Conservation (phyloP, 2,329 filamentous ascomycete species). For the Lachnellula arida region DNA sequence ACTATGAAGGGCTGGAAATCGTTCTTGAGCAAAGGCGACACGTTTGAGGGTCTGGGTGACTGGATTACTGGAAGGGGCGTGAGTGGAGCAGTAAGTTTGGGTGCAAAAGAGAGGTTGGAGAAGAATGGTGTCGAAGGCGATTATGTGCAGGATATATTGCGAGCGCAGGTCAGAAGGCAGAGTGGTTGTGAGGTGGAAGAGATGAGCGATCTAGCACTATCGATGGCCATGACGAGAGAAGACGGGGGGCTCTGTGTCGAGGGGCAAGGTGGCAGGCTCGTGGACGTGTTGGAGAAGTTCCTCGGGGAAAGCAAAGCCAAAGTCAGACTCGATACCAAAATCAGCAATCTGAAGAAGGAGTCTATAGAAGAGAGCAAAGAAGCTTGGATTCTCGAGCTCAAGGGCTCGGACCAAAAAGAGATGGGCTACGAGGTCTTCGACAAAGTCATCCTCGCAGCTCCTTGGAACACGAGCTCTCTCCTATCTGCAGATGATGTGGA, state of each 20-base stretch:
- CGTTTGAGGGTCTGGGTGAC: neutral
- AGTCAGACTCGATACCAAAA: slow-evolving; percentile 7
- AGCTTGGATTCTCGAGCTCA: slow-evolving; percentile 4
- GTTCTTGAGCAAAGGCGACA: neutral
- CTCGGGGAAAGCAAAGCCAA: slow-evolving; percentile 3
- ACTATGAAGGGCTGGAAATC: slow-evolving; percentile 22
- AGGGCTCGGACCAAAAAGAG: neutral
- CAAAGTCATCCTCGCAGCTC: slow-evolving; percentile 12
- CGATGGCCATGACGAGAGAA: slow-evolving; percentile 9
- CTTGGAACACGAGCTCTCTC: slow-evolving; percentile 3
- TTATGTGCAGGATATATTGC: slow-evolving; percentile 14
- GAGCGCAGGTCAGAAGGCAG: slow-evolving; percentile 11
- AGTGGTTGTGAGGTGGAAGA: slow-evolving; percentile 8
- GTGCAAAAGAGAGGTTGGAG: slow-evolving; percentile 2
- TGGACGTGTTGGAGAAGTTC: slow-evolving; percentile 6
- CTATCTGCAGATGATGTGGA: neutral
- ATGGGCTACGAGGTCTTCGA: slow-evolving; percentile 7
- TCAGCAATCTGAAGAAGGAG: slow-evolving; percentile 5
- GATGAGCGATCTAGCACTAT: slow-evolving; percentile 10
- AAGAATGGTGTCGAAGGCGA: slow-evolving; percentile 3
- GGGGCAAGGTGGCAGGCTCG: neutral
- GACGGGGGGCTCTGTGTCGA: neutral
- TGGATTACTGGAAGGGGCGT: neutral
- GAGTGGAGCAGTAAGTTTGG: neutral
- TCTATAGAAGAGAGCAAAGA: neutral